Conservation (phyloP, 305 asterid genomes). For the Stenogyne calaminthoides region DNA sequence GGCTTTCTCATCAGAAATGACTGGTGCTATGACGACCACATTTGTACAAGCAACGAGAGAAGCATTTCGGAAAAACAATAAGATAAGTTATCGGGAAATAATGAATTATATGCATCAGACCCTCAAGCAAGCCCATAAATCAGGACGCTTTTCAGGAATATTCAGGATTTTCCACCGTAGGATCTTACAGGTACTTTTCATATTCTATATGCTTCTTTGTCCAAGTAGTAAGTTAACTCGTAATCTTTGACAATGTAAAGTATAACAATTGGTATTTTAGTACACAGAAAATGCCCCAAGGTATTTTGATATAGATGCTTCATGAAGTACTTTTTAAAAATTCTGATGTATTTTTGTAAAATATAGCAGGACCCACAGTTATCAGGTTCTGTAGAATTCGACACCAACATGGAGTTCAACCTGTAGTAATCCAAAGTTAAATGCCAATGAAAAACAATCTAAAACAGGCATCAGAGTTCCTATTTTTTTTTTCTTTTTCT, state of each 20-base stretch:
- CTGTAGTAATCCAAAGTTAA: conserved; percentile 34
- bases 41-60: conserved; percentile 53
- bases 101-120: conserved; percentile 46
- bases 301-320: not conserved
- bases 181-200: conserved; percentile 58
- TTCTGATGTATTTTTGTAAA: not conserved
- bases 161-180: conserved; percentile 49
- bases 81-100: conserved; percentile 44
- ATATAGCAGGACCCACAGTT: conserved; percentile 55
- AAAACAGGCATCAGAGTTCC: not conserved
- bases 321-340: not conserved
- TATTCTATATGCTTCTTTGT: not conserved
- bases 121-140: conserved; percentile 43
- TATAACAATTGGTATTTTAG: not conserved
- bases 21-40: conserved; percentile 67
- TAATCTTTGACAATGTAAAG: conserved; percentile 3
- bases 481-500: not conserved
- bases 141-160: conserved; percentile 35
- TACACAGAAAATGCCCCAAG: not conserved
- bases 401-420: conserved; percentile 41
- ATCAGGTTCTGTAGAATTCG: conserved; percentile 50
- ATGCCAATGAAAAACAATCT: not conserved
- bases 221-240: not conserved
- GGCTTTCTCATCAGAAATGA: conserved; percentile 52
- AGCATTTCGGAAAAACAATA: conserved; percentile 33